These are phyloP conservation scores for Litsea cubeba DNA, from an alignment of 164 flowering plant genomes.

Conservation along the genomic window DNA sequence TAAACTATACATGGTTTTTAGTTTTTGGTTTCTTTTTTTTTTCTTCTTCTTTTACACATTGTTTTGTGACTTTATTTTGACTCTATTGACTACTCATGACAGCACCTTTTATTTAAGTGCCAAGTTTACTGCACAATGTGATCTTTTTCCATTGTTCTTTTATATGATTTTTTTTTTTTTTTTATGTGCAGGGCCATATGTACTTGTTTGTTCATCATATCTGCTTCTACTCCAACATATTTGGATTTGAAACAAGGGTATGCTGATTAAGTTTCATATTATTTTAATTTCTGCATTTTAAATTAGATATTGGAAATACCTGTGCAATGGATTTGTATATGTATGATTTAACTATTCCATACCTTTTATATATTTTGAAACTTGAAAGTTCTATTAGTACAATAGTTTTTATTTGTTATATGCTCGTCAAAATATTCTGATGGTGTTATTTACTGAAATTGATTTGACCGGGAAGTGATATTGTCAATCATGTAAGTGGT, in stretches of 20 bases:
- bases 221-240: slow-evolving; percentile 93
- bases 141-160: not conserved
- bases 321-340: too few species aligned
- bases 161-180: not conserved
- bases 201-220: slow-evolving; percentile 72
- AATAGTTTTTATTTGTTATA: not conserved
- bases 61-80: not conserved
- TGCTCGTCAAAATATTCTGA: not conserved
- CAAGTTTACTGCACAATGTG: too few species aligned
- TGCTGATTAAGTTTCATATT: not conserved
- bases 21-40: too few species aligned
- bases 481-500: not conserved
- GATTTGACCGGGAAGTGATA: not conserved
- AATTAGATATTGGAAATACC: too few species aligned
- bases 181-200: slow-evolving; percentile 84
- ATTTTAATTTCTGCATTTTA: not conserved
- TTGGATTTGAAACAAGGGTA: slow-evolving; percentile 99
- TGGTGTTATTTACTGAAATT: not conserved
- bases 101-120: too few species aligned
- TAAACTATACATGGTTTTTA: too few species aligned
- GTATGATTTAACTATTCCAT: too few species aligned
- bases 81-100: not conserved
- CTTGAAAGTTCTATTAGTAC: not conserved
- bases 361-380: too few species aligned
- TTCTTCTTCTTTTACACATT: not conserved